Evolutionary conservation across 768 basidiomycete genomes (phyloP).

Genomic region (Naganishia kalamii): DNA sequence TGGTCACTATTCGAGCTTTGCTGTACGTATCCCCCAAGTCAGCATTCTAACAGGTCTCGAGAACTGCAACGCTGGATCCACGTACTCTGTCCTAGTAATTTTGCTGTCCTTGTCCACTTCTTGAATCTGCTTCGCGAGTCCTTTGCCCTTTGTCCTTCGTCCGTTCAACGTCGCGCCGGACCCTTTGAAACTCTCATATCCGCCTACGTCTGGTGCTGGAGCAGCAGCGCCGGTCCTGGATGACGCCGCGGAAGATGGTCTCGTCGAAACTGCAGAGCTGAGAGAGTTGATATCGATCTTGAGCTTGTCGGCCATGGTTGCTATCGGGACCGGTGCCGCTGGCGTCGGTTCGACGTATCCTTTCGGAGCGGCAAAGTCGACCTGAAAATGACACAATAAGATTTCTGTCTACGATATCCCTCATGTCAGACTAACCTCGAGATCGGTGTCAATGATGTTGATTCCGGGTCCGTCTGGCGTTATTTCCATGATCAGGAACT

Average conservation of each 20-base stretch:
- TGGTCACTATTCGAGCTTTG: constrained; percentile 75
- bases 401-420: too few relatives aligned
- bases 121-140: constrained; percentile 74
- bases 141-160: constrained; percentile 90
- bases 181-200: constrained; percentile 83
- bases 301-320: constrained; percentile 94
- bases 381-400: constrained; percentile 41
- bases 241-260: constrained; percentile 67
- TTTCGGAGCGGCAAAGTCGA: constrained; percentile 84
- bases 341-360: constrained; percentile 74
- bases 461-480: constrained; percentile 82
- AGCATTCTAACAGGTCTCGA: too few relatives aligned
- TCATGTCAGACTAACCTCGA: constrained; percentile 53
- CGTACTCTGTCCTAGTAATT: constrained; percentile 85
- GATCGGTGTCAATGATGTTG: constrained; percentile 84
- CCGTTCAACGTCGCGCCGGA: constrained; percentile 85
- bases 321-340: constrained; percentile 67
- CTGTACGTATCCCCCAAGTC: too few relatives aligned
- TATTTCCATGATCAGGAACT: constrained; percentile 86
- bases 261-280: constrained; percentile 49
- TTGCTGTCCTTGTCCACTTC: constrained; percentile 72
- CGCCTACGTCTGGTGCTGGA: constrained; percentile 23
- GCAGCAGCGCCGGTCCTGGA: constrained; percentile 58
- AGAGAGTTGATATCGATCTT: constrained; percentile 69
- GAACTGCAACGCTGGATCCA: too few relatives aligned